Base-by-base conservation (phyloP, 345 rosid species). In the Sisymbrium altissimum region DNA sequence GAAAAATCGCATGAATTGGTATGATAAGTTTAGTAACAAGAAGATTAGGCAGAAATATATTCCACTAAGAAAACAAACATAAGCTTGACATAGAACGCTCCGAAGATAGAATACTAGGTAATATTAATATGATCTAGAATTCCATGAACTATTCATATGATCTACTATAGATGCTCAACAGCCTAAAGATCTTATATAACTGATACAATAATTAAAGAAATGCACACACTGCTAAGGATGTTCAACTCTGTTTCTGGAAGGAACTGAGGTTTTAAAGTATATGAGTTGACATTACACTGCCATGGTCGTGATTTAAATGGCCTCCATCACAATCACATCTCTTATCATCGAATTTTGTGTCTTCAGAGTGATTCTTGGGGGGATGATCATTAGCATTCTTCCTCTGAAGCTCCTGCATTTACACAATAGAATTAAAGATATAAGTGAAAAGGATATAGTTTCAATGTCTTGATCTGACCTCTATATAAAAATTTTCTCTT, bases 371-470 rank as follows among this genome's bases (percentile, higher is more conserved):
- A 63, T 78, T 75, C 63, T 63, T 67, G 36, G 67, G 35, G 55
- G 68, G 36, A 39, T 66, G 75, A 64, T 63, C 79, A 72, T 63
- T 64, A 50, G 68, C 72, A 53, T 77, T 81, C 79, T 74, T 84
- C 60, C 63, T 64, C 79, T 76, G 76, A 50, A 82, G 70, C 83
- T 89, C 91, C 92, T 89, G 90, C 83, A 79, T 81, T 71, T 66
- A 81, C 76, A 77, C 77, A 87, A 78, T 76, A 53, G 84, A 76
- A 85, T 41, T 41, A 14, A 39, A 43, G 74, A 5, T 53, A 5
- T 14, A 32, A 72, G 56, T 41, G 71, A 29, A 46, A 77, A 58
- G 32, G 12, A 57, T 14, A 9, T 13, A 77, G 32, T 66, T 78
- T 60, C 40, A 13, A 25, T 38, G 66, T 38, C 71, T 45, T 57